Evolutionary conservation across 116 monocot species (phyloP).

Genomic region (Phalaenopsis hybrid): DNA sequence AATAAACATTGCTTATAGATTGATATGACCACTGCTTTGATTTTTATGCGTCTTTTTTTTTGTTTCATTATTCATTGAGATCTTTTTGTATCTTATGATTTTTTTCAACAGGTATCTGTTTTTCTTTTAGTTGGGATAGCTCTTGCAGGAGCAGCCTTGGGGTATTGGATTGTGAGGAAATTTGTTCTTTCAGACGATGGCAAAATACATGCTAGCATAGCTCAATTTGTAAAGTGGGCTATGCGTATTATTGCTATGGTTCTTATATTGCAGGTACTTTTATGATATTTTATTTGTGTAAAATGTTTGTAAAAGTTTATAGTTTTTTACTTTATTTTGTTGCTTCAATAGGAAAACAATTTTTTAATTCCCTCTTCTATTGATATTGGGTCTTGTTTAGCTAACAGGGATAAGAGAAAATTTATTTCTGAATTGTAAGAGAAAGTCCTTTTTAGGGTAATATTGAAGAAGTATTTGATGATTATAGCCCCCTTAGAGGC

Average conservation of each 20-base stretch:
- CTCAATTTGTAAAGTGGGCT: slow-evolving; percentile 93
- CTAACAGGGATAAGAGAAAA: neutral
- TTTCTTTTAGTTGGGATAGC: slow-evolving; percentile 53
- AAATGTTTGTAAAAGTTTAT: neutral
- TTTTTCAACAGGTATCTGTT: slow-evolving; percentile 61
- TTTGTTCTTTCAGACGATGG: slow-evolving; percentile 81
- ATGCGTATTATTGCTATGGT: slow-evolving; percentile 57
- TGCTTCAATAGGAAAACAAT: neutral
- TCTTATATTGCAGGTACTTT: slow-evolving; percentile 56
- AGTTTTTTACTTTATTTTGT: slow-evolving; percentile 1
- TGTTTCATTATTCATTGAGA: neutral
- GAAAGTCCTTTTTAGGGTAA: neutral
- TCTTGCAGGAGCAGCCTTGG: slow-evolving; percentile 80
- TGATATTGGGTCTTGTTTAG: neutral
- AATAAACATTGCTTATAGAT: neutral
- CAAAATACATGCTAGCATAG: slow-evolving; percentile 60
- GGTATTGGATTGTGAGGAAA: slow-evolving; percentile 88
- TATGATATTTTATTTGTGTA: neutral
- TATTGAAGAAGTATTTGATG: neutral
- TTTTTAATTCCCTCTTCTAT: neutral
- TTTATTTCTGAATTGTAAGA: neutral
- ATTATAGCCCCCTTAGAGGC: neutral
- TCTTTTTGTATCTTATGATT: neutral
- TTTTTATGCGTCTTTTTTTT: neutral
- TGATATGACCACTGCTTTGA: neutral